Percentiles rank a stretch among this genome's conserved stretches.
These are phyloP conservation scores for Penicillium sp. DNA, from an alignment of 2,329 filamentous ascomycete genomes.

Conservation along the genomic window DNA sequence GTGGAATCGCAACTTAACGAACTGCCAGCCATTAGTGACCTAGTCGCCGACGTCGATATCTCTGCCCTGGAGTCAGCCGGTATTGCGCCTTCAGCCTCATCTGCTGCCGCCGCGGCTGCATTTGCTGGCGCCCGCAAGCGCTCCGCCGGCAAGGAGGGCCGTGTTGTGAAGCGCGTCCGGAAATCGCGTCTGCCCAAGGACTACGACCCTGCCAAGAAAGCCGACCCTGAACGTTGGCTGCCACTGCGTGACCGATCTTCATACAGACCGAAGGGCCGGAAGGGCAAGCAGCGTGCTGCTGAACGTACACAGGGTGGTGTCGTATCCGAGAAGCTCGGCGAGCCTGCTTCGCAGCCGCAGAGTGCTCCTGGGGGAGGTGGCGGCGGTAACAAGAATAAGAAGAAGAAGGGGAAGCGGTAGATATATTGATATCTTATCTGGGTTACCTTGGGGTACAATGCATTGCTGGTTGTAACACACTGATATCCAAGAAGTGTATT, in stretches of 20 bases:
- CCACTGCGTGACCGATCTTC: constrained; percentile 85
- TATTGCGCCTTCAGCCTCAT: constrained; percentile 37
- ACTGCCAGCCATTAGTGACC: constrained; percentile 42
- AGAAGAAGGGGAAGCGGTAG: constrained; percentile 54
- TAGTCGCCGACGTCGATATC: constrained; percentile 46
- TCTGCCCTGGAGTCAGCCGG: constrained; percentile 47
- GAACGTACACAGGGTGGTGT: constrained; percentile 84
- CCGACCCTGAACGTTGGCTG: constrained; percentile 91
- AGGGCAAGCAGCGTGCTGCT: constrained; percentile 79
- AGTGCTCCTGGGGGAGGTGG: constrained; percentile 34
- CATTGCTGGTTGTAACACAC: neutral
- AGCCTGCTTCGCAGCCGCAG: constrained; percentile 41
- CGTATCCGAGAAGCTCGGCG: constrained; percentile 70
- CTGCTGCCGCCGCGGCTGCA: constrained; percentile 32
- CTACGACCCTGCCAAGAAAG: constrained; percentile 70
- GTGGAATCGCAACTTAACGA: constrained; percentile 37
- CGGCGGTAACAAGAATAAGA: constrained; percentile 50
- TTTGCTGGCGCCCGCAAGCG: constrained; percentile 44
- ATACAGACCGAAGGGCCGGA: constrained; percentile 88
- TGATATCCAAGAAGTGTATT: neutral
- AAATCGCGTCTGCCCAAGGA: constrained; percentile 51
- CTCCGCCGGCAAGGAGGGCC: constrained; percentile 33
- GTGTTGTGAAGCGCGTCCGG: constrained; percentile 44
- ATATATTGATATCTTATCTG: neutral
- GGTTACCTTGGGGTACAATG: neutral